Percentiles rank a stretch among this genome's conserved stretches.
These are phyloP conservation scores for Trypanosoma rangeli DNA, from an alignment of 208 protist species.

Conservation along the genomic window DNA sequence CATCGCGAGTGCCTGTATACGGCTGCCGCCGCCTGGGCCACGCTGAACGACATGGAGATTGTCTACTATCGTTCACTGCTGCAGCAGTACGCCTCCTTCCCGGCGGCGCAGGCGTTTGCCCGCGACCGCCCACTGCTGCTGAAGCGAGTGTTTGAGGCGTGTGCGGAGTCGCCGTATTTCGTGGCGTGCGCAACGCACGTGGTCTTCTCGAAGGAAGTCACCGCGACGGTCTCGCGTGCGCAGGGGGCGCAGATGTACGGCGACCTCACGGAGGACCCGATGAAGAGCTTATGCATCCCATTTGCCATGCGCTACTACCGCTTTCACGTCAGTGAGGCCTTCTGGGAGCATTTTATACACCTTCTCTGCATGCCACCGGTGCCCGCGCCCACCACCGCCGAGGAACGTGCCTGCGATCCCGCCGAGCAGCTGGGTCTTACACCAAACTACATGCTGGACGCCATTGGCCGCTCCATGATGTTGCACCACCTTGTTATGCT, in stretches of 20 bases:
- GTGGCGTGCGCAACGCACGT: slow-evolving; percentile 64
- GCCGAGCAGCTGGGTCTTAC: slow-evolving; percentile 54
- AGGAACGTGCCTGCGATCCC: slow-evolving; percentile 32
- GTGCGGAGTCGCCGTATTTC: slow-evolving; percentile 40
- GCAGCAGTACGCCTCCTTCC: slow-evolving; percentile 57
- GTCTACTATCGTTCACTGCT: slow-evolving; percentile 72
- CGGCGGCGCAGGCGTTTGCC: slow-evolving; percentile 44
- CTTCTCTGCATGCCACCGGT: slow-evolving; percentile 79
- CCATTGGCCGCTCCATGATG: slow-evolving; percentile 82
- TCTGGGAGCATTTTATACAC: slow-evolving; percentile 75
- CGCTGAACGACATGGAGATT: slow-evolving; percentile 83
- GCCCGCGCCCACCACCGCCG: slow-evolving; percentile 39
- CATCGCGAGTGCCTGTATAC: slow-evolving; percentile 45
- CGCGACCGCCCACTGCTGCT: slow-evolving; percentile 61
- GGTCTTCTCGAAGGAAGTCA: slow-evolving; percentile 80
- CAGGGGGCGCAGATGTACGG: slow-evolving; percentile 61
- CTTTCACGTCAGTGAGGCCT: slow-evolving; percentile 56
- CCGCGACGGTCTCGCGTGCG: slow-evolving; percentile 64
- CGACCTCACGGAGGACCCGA: slow-evolving; percentile 74
- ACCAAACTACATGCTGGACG: slow-evolving; percentile 76
- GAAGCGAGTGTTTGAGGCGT: slow-evolving; percentile 57
- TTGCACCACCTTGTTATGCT: slow-evolving; percentile 76
- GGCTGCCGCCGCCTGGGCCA: slow-evolving; percentile 68
- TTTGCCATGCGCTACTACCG: slow-evolving; percentile 75
- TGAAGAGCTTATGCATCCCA: slow-evolving; percentile 70